Evolutionary conservation across 257 asterid genomes (phyloP).

Genomic region (Verbena officinalis): DNA sequence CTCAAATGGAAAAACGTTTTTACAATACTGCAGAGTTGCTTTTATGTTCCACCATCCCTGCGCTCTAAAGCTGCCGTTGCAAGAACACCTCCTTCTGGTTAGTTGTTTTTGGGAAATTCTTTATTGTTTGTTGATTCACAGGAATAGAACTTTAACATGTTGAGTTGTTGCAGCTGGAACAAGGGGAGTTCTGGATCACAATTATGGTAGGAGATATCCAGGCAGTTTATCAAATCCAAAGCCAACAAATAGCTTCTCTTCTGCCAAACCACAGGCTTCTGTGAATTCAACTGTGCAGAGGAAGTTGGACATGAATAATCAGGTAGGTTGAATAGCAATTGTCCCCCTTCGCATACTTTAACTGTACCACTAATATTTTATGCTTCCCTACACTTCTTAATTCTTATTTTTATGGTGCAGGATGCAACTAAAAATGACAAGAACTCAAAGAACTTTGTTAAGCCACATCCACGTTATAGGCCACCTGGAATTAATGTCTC

Average conservation of each 20-base stretch:
- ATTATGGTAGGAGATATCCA: conserved; percentile 43
- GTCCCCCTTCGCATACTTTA: neutral
- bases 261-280: conserved; percentile 51
- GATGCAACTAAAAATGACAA: conserved; percentile 49
- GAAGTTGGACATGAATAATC: conserved; percentile 77
- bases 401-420: conserved; percentile 29
- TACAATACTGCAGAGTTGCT: conserved; percentile 66
- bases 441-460: conserved; percentile 42
- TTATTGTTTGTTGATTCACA: conserved; percentile 2
- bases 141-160: neutral
- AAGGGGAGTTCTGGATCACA: conserved; percentile 51
- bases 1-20: neutral
- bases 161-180: conserved; percentile 50
- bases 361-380: neutral
- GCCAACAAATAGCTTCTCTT: conserved; percentile 46
- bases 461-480: conserved; percentile 75
- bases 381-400: neutral
- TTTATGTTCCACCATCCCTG: conserved; percentile 80
- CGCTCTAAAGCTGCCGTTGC: conserved; percentile 60
- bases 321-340: conserved; percentile 39
- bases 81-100: conserved; percentile 83
- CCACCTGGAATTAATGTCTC: conserved; percentile 67
- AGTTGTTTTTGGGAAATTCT: conserved; percentile 29
- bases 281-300: conserved; percentile 69
- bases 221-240: conserved; percentile 49